These are phyloP conservation scores for Lasiodiplodia sp. DNA, from an alignment of 2,329 filamentous ascomycete species.

Conservation along the genomic window DNA sequence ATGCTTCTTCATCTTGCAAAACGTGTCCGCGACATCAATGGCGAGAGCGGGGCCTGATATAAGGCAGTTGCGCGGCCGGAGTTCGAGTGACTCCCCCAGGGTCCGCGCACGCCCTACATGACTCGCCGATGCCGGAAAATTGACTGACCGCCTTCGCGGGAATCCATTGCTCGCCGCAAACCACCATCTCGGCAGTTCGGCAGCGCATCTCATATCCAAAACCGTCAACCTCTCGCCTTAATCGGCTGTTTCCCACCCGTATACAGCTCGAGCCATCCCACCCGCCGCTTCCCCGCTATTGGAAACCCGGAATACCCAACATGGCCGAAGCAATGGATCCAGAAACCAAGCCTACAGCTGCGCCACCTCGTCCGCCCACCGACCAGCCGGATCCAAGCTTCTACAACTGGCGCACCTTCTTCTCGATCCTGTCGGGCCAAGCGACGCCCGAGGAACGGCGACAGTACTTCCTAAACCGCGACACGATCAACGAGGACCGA, in stretches of 20 bases:
- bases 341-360: constrained; percentile 2
- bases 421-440: constrained; percentile 77
- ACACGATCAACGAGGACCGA: constrained; percentile 74
- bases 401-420: constrained; percentile 81
- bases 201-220: neutral
- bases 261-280: neutral
- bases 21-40: constrained; percentile 14
- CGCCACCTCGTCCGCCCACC: constrained; percentile 34
- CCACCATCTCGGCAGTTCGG: neutral
- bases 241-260: neutral
- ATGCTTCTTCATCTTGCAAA: constrained; percentile 70
- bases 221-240: neutral
- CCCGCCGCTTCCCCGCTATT: neutral
- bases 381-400: constrained; percentile 46
- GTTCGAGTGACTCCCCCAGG: constrained; percentile 8
- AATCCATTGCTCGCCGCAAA: constrained; percentile 12
- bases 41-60: constrained; percentile 15
- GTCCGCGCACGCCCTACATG: constrained; percentile 19
- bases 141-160: constrained; percentile 24
- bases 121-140: constrained; percentile 24
- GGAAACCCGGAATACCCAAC: neutral
- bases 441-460: constrained; percentile 73
- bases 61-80: neutral
- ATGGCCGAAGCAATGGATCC: constrained; percentile 26
- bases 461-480: constrained; percentile 79